Base-by-base conservation (phyloP, 139 green algal species). In the Dunaliella primolecta region DNA sequence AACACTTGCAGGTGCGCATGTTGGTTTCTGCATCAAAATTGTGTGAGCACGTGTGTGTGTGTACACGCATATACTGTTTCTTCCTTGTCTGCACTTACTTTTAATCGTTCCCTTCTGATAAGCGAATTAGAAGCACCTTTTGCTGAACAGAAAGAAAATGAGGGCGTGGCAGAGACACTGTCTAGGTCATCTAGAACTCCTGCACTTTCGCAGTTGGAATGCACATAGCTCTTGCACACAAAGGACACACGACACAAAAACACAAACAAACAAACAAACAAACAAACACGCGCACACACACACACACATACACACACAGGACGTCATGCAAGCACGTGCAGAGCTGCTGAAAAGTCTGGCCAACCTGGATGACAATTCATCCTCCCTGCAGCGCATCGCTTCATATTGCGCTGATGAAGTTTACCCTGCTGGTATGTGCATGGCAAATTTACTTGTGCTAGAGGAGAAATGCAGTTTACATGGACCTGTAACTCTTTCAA, bases 1-100 rank as follows among this genome's bases (percentile, higher is more conserved):
- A 80, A 55, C 84, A 91, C 74, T 64, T 91, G 38, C 80, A 88
- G 71, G 78, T 81, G 38, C 29, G n/a, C 23, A 46, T 84, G 71
- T 64, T 7, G 7, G 46, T 64, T 7, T 64, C 7, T 64, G 46
- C 15, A 15, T 64, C n/a, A n/a, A n/a, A n/a, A n/a, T 7, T 64
- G 46, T 64, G 46, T 64, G 46, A 25, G 46, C 15, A 15, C 15
- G 46, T 64, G 46, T 64, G 46, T 64, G 46, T 64, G 46, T 64
- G 46, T 64, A 15, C 15, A n/a, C n/a, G n/a, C n/a, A n/a, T n/a
- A n/a, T n/a, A n/a, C n/a, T n/a, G n/a, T n/a, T n/a, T n/a, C n/a
- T n/a, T n/a, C n/a, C n/a, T n/a, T n/a, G n/a, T n/a, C n/a, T n/a
- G n/a, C n/a, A n/a, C n/a, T n/a, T n/a, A n/a, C n/a, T n/a, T n/a